These are phyloP conservation scores for Aphanomyces invadans DNA, from an alignment of 352 stramenopile genomes.

Conservation along the genomic window DNA sequence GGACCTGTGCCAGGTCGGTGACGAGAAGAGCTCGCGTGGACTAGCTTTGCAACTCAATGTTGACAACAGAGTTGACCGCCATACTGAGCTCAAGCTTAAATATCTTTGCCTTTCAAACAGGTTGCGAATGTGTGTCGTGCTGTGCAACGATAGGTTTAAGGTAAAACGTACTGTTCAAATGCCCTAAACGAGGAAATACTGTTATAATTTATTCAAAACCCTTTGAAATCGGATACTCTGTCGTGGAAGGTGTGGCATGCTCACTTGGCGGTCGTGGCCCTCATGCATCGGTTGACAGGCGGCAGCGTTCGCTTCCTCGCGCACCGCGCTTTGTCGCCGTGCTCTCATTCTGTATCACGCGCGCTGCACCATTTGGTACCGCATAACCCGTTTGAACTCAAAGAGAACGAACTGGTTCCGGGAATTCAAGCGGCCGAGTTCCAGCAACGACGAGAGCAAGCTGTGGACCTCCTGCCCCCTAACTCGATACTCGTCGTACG, in stretches of 20 bases:
- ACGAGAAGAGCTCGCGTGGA: background rate
- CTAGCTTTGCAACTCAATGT: background rate
- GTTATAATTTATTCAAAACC: background rate
- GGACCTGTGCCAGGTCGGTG: background rate
- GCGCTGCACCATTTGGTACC: background rate
- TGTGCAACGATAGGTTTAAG: background rate
- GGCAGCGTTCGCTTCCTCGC: background rate
- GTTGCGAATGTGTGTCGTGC: background rate
- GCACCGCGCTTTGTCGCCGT: background rate
- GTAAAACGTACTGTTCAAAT: background rate
- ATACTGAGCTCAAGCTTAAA: background rate
- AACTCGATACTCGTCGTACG: conserved; percentile 65
- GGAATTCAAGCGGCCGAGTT: conserved; percentile 41
- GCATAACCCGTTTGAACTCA: conserved; percentile 1
- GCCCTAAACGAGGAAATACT: background rate
- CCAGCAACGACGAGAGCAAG: conserved; percentile 43
- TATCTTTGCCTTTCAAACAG: background rate
- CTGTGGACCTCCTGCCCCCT: conserved; percentile 54
- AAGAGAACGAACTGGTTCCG: background rate
- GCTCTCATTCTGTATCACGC: background rate
- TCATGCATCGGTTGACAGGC: background rate
- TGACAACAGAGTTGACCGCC: background rate
- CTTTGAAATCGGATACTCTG: too few relatives aligned
- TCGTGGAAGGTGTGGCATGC: too few relatives aligned
- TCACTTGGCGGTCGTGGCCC: too few relatives aligned